Conservation (phyloP, 768 basidiomycete species). For the Strobilomyces dryophilus region DNA sequence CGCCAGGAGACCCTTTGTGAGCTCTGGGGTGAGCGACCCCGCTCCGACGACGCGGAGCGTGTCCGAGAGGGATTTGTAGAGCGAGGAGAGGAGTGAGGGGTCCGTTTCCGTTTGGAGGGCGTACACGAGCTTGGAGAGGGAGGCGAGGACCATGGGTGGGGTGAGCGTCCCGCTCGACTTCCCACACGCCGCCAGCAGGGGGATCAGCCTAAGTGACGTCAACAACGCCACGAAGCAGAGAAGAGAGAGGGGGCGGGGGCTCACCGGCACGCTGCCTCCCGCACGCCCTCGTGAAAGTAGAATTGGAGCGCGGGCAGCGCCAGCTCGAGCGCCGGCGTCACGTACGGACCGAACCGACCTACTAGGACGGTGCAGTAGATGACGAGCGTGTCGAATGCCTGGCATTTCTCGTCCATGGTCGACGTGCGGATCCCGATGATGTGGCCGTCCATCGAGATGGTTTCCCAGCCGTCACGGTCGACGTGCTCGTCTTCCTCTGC, state of each 20-base stretch:
- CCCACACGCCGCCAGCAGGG: constrained; percentile 65
- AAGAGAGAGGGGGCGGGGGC: constrained; percentile 12
- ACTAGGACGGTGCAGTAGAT: constrained; percentile 73
- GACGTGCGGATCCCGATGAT: constrained; percentile 75
- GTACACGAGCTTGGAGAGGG: constrained; percentile 60
- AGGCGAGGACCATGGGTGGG: constrained; percentile 62
- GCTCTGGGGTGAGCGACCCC: constrained; percentile 47
- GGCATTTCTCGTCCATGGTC: constrained; percentile 81
- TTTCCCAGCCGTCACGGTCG: constrained; percentile 76
- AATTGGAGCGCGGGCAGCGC: constrained; percentile 68
- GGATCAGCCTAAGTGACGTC: constrained; percentile 50
- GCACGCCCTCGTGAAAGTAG: constrained; percentile 81
- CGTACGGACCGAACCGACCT: constrained; percentile 64
- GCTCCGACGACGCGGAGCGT: constrained; percentile 57
- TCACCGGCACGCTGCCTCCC: constrained; percentile 73
- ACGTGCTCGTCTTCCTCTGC: constrained; percentile 54
- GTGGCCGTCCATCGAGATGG: constrained; percentile 72
- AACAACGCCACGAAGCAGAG: background rate
- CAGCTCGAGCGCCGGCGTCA: constrained; percentile 67
- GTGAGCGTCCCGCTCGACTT: constrained; percentile 64
- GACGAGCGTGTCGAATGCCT: constrained; percentile 83
- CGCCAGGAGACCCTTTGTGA: constrained; percentile 53
- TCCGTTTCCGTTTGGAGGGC: constrained; percentile 68
- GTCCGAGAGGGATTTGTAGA: constrained; percentile 69
- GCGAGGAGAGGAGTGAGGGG: constrained; percentile 69